Evolutionary conservation across 768 basidiomycete species (phyloP).

Genomic region (Auricularia heimuer): DNA sequence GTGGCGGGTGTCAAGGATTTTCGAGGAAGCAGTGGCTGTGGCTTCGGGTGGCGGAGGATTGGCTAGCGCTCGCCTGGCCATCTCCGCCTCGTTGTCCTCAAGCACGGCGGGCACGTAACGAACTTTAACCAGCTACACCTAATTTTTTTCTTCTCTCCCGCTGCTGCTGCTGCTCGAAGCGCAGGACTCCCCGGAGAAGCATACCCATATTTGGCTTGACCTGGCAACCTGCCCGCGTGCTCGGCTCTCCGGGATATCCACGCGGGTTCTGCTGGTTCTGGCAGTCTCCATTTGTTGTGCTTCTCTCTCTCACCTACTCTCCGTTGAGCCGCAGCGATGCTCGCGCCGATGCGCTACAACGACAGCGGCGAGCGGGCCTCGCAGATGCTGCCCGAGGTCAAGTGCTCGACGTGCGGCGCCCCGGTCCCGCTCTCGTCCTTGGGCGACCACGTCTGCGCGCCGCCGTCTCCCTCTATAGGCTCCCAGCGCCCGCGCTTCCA

Average conservation of each 20-base stretch:
- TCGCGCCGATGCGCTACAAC: background rate
- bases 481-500: conserved; percentile 21
- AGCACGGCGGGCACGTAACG: too few species aligned
- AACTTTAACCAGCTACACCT: background rate
- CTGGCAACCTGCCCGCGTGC: background rate
- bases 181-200: too few species aligned
- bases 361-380: conserved; percentile 38
- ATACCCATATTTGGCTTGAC: background rate
- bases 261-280: too few species aligned
- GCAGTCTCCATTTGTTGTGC: background rate
- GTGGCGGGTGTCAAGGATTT: background rate
- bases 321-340: background rate
- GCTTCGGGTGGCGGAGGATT: background rate
- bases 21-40: background rate
- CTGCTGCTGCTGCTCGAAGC: too few species aligned
- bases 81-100: background rate
- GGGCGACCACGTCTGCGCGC: conserved; percentile 66
- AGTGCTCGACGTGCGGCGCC: conserved; percentile 68
- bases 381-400: conserved; percentile 70
- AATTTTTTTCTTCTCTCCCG: background rate
- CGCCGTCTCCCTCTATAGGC: conserved; percentile 31
- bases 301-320: background rate
- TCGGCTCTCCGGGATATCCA: background rate
- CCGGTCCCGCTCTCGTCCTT: conserved; percentile 66
- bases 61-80: background rate